phyloP scores from a whole-genome alignment of 148 eudicot genomes.

The Amaranthus cruentus region DNA sequence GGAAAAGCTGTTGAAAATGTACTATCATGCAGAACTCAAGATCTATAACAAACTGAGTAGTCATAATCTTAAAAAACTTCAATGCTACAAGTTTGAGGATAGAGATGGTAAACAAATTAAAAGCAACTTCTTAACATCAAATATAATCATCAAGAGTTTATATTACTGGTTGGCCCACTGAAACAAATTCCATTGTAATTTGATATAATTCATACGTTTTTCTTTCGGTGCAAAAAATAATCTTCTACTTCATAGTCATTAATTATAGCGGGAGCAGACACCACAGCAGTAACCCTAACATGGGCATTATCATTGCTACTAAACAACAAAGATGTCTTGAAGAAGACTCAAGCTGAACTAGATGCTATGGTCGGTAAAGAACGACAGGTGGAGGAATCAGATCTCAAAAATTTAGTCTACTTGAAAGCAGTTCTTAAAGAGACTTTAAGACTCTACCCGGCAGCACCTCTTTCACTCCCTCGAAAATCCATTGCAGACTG shows the following conservation, averaged over 20 bases:
- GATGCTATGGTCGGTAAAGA: constrained; percentile 21
- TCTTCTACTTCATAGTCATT: constrained; percentile 16
- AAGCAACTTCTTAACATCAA: not conserved
- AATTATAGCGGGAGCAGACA: constrained; percentile 25
- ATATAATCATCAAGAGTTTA: not conserved
- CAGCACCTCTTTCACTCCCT: constrained; percentile 16
- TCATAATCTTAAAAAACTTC: not conserved
- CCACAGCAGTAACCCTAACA: constrained; percentile 21
- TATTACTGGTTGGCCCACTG: not conserved
- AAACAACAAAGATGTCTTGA: constrained; percentile 11
- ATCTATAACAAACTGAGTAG: not conserved
- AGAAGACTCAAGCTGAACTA: constrained; percentile 24
- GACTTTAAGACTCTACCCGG: constrained; percentile 21
- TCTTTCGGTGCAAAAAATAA: not conserved
- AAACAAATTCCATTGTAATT: not conserved
- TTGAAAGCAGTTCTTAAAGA: constrained; percentile 23
- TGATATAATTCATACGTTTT: not conserved
- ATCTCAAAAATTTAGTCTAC: constrained; percentile 19
- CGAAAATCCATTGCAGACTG: constrained; percentile 16
- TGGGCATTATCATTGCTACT: constrained; percentile 31
- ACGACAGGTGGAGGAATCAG: constrained; percentile 21
- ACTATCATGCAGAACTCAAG: not conserved
- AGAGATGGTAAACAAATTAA: not conserved
- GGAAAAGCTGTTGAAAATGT: not conserved
- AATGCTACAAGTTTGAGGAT: no score